Base-by-base conservation (phyloP, 139 green algal genomes). In the Closterium sp. region DNA sequence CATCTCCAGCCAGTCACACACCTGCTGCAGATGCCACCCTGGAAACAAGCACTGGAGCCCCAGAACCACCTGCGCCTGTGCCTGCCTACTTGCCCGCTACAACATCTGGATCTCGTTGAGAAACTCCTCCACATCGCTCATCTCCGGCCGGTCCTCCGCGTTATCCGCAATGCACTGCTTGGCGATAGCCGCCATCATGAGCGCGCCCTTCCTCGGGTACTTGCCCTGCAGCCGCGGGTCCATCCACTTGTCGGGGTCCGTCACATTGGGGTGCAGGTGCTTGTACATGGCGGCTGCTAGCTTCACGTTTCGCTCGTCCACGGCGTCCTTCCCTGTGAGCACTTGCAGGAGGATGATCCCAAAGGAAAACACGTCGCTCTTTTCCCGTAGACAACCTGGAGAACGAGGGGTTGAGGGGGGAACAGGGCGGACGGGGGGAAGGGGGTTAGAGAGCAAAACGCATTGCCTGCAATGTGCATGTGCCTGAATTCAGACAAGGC, bases 141-240 rank as follows among this genome's bases (percentile, higher is more conserved):
- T 86, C 3, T 86, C 83, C 30, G 83, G 83, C 1, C 83, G n/a
- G 30, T 86, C 83, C 83, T 86, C 83, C 19, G n/a, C 30, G 16
- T 86, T 32, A 33, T 86, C 83, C 23, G 83, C 83, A 25, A 86
- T 86, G 83, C 83, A 86, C 30, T 86, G 83, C 83, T 86, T 86
- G 83, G 83, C 83, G 83, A 86, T 86, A 9, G 83, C 30, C 0
- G 83, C 83, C 83, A 86, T 33, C 83, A 34, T 32, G 30, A 86
- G 83, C 7, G 83, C 83, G 9, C 83, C 83, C n/a, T 32, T 33
- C 30, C 83, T 34, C 83, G 83, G 83, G 83, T 86, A 86, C 83
- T 32, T 33, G 83, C 83, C 83, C 83, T 86, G 30, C 30, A 86
- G n/a, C 30, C 16, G 16, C 5, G n/a, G n/a, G 83, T 86, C 83